Percentiles rank a stretch among this genome's conserved stretches.
These are phyloP conservation scores for Vigna trinervia DNA, from an alignment of 306 rosid species.

Conservation along the genomic window DNA sequence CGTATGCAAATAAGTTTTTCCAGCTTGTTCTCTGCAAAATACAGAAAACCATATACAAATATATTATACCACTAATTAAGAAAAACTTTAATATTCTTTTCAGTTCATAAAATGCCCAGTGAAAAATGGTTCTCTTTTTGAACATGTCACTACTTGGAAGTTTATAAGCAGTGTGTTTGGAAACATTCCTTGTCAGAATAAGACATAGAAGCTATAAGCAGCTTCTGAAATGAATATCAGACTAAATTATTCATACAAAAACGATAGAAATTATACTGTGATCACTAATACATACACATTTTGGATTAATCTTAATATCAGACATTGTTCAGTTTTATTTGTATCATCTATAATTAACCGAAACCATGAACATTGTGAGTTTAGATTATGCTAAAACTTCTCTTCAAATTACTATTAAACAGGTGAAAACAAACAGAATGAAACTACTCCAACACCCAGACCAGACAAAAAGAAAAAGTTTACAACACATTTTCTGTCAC, in stretches of 20 bases:
- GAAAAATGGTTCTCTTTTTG: not conserved
- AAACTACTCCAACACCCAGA: not conserved
- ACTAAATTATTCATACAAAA: not conserved
- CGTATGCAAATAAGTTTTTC: conserved; percentile 82
- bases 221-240: too few species aligned
- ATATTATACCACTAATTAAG: not conserved
- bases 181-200: not conserved
- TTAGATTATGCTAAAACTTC: not conserved
- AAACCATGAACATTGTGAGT: not conserved
- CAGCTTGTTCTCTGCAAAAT: conserved; percentile 75
- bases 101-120: conserved; percentile 1
- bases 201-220: not conserved
- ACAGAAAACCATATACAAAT: not conserved
- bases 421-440: not conserved
- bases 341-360: not conserved
- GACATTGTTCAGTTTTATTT: not conserved
- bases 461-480: not conserved
- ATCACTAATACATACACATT: not conserved
- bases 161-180: not conserved
- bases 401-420: not conserved
- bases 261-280: not conserved
- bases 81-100: not conserved
- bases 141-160: not conserved
- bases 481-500: not conserved
- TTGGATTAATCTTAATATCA: not conserved